These are phyloP conservation scores for Blastobotrys serpentis DNA, from an alignment of 1,139 yeast genomes.

Conservation along the genomic window DNA sequence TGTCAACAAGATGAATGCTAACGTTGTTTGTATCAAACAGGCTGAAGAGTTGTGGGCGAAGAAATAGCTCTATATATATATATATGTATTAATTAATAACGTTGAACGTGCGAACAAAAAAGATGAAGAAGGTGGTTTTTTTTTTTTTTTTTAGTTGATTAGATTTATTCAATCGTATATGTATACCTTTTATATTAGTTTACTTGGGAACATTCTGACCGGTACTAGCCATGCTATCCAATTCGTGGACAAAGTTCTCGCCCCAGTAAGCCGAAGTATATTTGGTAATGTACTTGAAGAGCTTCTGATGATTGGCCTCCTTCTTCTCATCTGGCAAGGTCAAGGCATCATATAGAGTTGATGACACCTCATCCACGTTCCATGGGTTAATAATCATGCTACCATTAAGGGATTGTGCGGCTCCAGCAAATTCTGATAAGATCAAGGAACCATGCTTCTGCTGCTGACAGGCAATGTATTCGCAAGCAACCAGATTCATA, in stretches of 20 bases:
- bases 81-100: too few relatives aligned
- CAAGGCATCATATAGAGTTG: constrained; percentile 80
- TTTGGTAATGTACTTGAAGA: constrained; percentile 83
- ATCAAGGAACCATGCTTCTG: constrained; percentile 82
- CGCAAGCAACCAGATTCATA: constrained; percentile 94
- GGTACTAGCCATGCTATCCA: constrained; percentile 34
- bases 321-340: constrained; percentile 82
- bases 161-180: not conserved
- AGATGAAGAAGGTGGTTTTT: too few relatives aligned
- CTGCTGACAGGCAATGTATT: constrained; percentile 93
- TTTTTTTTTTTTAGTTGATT: not conserved
- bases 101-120: too few relatives aligned
- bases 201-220: not conserved
- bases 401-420: constrained; percentile 97
- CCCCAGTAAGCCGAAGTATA: constrained; percentile 98
- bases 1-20: constrained; percentile 95
- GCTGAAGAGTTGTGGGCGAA: constrained; percentile 78
- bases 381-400: constrained; percentile 94
- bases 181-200: constrained; percentile 5
- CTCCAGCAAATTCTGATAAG: constrained; percentile 94
- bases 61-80: not conserved
- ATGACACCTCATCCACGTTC: constrained; percentile 93
- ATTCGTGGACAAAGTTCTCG: constrained; percentile 87
- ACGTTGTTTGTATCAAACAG: constrained; percentile 80
- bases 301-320: constrained; percentile 70